phyloP scores from a whole-genome alignment of 108 stramenopile genomes.

The Fistulifera solaris region DNA sequence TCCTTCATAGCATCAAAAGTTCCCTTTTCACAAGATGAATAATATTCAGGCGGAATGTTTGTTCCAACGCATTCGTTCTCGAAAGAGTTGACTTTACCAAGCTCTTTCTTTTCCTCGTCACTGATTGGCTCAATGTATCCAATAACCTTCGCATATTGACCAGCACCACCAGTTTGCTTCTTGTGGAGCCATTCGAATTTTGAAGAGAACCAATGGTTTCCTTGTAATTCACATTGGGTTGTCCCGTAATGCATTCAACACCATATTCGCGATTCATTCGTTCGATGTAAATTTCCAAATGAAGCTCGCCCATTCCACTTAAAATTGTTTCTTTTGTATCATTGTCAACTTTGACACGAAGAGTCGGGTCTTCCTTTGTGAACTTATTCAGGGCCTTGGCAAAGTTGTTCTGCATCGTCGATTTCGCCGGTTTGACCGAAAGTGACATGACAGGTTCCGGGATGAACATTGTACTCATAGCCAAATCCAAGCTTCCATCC shows the following conservation, averaged over 20 bases:
- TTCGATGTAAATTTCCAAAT: constrained; percentile 98
- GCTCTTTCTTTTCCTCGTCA: constrained; percentile 73
- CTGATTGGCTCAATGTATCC: constrained; percentile 94
- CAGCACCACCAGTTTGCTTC: constrained; percentile 98
- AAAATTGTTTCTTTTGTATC: constrained; percentile 96
- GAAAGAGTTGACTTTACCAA: constrained; percentile 75
- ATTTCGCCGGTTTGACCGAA: constrained; percentile 87
- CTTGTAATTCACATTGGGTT: constrained; percentile 97
- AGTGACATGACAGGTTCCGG: constrained; percentile 98
- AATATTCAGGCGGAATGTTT: constrained; percentile 97
- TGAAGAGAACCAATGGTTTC: constrained; percentile 85
- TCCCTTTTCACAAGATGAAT: constrained; percentile 92
- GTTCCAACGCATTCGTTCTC: constrained; percentile 90
- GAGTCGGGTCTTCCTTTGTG: constrained; percentile 98
- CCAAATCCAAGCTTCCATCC: constrained; percentile 76
- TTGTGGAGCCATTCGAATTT: constrained; percentile 97
- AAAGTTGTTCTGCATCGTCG: constrained; percentile 74
- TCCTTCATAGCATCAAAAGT: constrained; percentile 83
- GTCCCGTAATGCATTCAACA: constrained; percentile 86
- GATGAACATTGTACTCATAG: constrained; percentile 96
- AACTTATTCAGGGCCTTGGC: constrained; percentile 93
- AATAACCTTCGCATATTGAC: constrained; percentile 95
- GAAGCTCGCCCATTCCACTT: constrained; percentile 99
- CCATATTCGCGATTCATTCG: constrained; percentile 96
- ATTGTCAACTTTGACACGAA: constrained; percentile 84